Evolutionary conservation across 768 basidiomycete genomes (phyloP).

Genomic region (Mycena galopus): DNA sequence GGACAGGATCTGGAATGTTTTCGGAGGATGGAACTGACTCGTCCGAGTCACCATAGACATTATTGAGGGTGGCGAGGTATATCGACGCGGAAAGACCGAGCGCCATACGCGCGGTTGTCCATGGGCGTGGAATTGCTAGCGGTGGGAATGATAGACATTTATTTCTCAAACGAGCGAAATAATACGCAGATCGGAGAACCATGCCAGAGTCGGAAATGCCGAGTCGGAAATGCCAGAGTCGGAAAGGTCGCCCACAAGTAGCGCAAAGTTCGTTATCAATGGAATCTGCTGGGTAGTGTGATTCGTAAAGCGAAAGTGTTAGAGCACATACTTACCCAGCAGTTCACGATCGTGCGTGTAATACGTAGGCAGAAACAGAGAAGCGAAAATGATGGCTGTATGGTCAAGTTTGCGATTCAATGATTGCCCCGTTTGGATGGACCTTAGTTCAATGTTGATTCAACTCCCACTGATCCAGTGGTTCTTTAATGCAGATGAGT

Average conservation of each 20-base stretch:
- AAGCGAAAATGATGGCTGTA: not conserved
- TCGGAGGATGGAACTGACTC: not conserved
- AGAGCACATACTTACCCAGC: too few relatives aligned
- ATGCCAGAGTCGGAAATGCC: constrained; percentile 8
- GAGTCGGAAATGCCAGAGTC: too few relatives aligned
- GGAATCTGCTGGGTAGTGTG: too few relatives aligned
- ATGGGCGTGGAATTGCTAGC: not conserved
- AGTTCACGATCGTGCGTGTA: not conserved
- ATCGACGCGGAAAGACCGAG: constrained; percentile 18
- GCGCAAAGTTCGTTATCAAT: too few relatives aligned
- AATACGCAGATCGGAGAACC: constrained; percentile 7
- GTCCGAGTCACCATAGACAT: constrained; percentile 21
- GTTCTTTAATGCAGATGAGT: not conserved
- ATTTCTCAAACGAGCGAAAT: constrained; percentile 8
- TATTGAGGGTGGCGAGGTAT: constrained; percentile 20
- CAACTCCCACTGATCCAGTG: not conserved
- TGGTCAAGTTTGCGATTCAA: not conserved
- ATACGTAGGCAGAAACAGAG: not conserved
- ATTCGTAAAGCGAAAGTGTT: too few relatives aligned
- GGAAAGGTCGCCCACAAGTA: too few relatives aligned
- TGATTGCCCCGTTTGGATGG: not conserved
- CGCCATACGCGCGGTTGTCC: constrained; percentile 4
- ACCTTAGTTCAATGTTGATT: not conserved
- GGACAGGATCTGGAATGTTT: not conserved
- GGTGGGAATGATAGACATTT: not conserved